These are phyloP conservation scores for Geranium brycei DNA, from an alignment of 345 rosid species.

Conservation along the genomic window DNA sequence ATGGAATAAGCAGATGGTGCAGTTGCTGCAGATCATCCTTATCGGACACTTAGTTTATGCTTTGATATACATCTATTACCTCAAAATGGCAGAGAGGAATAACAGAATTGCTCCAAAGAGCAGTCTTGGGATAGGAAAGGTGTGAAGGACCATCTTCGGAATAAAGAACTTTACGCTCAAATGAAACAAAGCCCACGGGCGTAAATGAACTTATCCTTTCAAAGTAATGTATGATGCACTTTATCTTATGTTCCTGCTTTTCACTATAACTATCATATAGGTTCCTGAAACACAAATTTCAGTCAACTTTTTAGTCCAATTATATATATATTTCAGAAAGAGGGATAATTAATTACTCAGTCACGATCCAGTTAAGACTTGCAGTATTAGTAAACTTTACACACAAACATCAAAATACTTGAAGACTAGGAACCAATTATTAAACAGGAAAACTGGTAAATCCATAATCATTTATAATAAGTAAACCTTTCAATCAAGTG, in stretches of 20 bases:
- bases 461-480: too few relatives aligned
- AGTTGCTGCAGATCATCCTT: too few relatives aligned
- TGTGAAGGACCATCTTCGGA: slow-evolving; percentile 18
- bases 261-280: slow-evolving; percentile 47
- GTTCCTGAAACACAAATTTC: slow-evolving; percentile 35
- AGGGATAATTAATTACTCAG: too few relatives aligned
- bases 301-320: not conserved
- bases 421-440: too few relatives aligned
- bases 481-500: too few relatives aligned
- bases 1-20: too few relatives aligned
- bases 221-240: slow-evolving; percentile 69
- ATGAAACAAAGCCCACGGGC: slow-evolving; percentile 63
- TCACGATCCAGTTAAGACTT: too few relatives aligned
- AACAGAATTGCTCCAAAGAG: slow-evolving; percentile 59
- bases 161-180: slow-evolving; percentile 75
- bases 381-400: too few relatives aligned
- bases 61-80: slow-evolving; percentile 28
- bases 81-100: slow-evolving; percentile 51
- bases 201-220: slow-evolving; percentile 45
- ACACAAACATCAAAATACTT: too few relatives aligned
- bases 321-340: too few relatives aligned
- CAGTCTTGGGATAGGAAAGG: slow-evolving; percentile 35
- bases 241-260: slow-evolving; percentile 63
- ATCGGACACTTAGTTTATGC: too few relatives aligned
- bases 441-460: too few relatives aligned